These are phyloP conservation scores for Mesembryanthemum crystallinum DNA, from an alignment of 148 eudicot genomes.

Conservation along the genomic window DNA sequence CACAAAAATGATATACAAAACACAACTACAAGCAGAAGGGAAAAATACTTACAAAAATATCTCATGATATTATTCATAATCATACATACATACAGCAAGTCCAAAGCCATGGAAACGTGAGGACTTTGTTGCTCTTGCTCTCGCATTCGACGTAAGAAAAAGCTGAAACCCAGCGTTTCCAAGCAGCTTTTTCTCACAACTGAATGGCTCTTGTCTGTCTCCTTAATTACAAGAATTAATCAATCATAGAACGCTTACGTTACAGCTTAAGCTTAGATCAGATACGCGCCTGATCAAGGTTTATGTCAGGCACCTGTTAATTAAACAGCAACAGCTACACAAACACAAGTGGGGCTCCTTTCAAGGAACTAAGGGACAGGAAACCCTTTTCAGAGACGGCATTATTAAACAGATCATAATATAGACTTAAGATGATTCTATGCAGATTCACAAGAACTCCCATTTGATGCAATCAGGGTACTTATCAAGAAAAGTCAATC, in stretches of 20 bases:
- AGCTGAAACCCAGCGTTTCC: constrained; percentile 18
- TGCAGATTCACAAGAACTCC: constrained; percentile 27
- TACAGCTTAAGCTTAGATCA: no score
- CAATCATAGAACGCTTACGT: not conserved
- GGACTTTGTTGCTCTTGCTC: no score
- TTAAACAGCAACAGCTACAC: constrained; percentile 11
- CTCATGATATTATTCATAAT: not conserved
- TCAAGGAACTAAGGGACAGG: not conserved
- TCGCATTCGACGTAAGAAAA: no score
- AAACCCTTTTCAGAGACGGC: no score
- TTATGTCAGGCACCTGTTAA: constrained; percentile 2
- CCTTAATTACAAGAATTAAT: constrained; percentile 5
- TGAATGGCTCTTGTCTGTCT: constrained; percentile 1
- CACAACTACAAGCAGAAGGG: not conserved
- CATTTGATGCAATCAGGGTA: no score
- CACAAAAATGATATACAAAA: no score
- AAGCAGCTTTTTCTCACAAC: constrained; percentile 18
- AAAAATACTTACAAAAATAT: not conserved
- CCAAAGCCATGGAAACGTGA: no score
- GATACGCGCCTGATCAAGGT: no score
- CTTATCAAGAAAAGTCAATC: constrained; percentile 24
- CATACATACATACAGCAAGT: no score
- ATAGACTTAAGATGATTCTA: constrained; percentile 9
- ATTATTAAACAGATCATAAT: not conserved
- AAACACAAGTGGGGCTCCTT: not conserved